Conservation (phyloP, 805 yeast species). For the Priceomyces melissophilus region DNA sequence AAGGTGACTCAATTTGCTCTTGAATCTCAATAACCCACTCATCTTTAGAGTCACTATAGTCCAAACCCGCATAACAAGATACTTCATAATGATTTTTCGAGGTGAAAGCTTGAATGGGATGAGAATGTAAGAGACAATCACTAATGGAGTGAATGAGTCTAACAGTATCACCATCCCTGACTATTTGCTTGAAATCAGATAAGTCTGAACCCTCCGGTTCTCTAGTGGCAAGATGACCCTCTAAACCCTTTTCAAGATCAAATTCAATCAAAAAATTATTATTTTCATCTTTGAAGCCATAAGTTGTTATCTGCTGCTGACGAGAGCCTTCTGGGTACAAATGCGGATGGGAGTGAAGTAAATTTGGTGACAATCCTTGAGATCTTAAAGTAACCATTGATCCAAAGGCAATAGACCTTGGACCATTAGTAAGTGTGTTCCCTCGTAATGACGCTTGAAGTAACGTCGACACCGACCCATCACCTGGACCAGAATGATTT, state of each 20-base stretch:
- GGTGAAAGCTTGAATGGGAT: conserved; percentile 72
- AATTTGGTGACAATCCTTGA: conserved; percentile 68
- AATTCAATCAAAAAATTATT: conserved; percentile 77
- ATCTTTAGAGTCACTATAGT: conserved; percentile 75
- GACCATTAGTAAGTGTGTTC: conserved; percentile 61
- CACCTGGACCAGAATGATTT: conserved; percentile 86
- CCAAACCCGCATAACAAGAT: conserved; percentile 76
- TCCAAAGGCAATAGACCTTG: conserved; percentile 61
- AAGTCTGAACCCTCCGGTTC: conserved; percentile 18
- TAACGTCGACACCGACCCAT: conserved; percentile 83
- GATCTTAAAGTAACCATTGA: conserved; percentile 64
- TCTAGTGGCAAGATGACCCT: conserved; percentile 28
- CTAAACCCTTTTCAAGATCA: conserved; percentile 41
- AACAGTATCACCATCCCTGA: conserved; percentile 62
- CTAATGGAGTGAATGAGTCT: conserved; percentile 71
- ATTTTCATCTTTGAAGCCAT: conserved; percentile 83
- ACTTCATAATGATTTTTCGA: conserved; percentile 71
- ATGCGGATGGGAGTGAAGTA: conserved; percentile 86
- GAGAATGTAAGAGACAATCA: conserved; percentile 79
- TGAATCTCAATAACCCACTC: conserved; percentile 89
- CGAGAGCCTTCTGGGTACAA: conserved; percentile 85
- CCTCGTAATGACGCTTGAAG: conserved; percentile 84
- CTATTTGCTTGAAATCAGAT: conserved; percentile 10
- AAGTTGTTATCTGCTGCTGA: conserved; percentile 94
- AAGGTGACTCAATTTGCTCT: conserved; percentile 48